A percentile compares a stretch with the other conserved stretches of the same genome.
phyloP scores from a whole-genome alignment of 2,329 filamentous ascomycete species.

The Dothideomycetes sp. region DNA sequence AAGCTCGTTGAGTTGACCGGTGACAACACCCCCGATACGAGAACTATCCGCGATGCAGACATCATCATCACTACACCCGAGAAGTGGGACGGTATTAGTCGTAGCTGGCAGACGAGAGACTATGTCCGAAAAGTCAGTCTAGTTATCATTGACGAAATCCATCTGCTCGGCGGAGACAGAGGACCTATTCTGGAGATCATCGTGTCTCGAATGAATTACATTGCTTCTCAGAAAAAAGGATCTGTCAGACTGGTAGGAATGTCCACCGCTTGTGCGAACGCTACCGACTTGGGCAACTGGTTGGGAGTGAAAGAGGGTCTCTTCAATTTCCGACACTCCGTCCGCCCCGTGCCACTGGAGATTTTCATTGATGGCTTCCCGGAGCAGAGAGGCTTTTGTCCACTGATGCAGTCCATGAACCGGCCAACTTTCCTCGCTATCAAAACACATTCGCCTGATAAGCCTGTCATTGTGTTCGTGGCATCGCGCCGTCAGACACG shows the following conservation, averaged over 20 bases:
- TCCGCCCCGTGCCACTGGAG: conserved; percentile 88
- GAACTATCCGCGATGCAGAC: conserved; percentile 89
- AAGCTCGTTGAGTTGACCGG: conserved; percentile 92
- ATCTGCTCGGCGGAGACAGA: conserved; percentile 89
- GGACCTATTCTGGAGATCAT: conserved; percentile 98
- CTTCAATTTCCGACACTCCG: conserved; percentile 96
- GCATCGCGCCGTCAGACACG: conserved; percentile 90
- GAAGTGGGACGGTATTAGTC: conserved; percentile 98
- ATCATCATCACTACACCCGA: conserved; percentile 99
- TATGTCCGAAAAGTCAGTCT: conserved; percentile 92
- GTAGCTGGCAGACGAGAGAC: conserved; percentile 95
- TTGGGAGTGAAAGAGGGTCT: conserved; percentile 87
- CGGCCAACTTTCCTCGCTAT: conserved; percentile 91
- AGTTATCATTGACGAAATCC: conserved; percentile 98
- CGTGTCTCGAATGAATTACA: conserved; percentile 90
- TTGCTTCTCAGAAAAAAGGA: conserved; percentile 83
- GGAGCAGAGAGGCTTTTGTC: conserved; percentile 88
- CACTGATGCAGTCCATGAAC: conserved; percentile 99
- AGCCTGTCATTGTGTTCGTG: conserved; percentile 97
- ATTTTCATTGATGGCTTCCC: conserved; percentile 97
- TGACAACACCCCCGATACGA: conserved; percentile 95
- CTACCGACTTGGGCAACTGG: conserved; percentile 89
- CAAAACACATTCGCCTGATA: conserved; percentile 89
- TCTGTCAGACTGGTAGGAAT: conserved; percentile 89
- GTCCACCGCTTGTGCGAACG: conserved; percentile 97